Conservation (phyloP, 139 green algal genomes). For the Tetradesmus lagerheimii region DNA sequence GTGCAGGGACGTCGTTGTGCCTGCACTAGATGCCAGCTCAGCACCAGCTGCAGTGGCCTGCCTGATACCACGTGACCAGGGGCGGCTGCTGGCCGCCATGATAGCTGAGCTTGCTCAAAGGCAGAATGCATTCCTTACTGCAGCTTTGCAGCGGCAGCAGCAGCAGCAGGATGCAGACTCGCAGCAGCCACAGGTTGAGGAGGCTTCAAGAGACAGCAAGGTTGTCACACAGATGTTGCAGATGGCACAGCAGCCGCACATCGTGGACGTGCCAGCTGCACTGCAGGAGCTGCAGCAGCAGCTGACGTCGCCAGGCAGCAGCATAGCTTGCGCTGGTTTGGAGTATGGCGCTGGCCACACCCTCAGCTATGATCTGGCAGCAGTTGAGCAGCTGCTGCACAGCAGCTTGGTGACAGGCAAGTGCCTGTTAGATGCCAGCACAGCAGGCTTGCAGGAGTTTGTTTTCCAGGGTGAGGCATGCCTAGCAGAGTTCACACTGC, state of each 20-base stretch:
- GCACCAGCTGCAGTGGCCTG: background rate
- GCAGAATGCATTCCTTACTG: background rate
- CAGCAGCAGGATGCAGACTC: background rate
- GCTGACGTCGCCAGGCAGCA: background rate
- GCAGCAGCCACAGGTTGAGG: background rate
- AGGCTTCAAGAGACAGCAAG: no score
- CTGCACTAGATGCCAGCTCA: background rate
- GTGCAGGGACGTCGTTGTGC: constrained; percentile 10
- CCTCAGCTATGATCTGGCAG: background rate
- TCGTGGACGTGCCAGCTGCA: background rate
- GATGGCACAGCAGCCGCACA: background rate
- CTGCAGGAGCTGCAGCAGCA: constrained; percentile 17
- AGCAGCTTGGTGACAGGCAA: background rate
- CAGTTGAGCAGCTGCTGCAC: constrained; percentile 1
- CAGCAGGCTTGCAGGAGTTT: constrained; percentile 9
- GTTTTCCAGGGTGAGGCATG: constrained; percentile 1
- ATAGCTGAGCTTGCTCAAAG: background rate
- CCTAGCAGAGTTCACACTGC: background rate
- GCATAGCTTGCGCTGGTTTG: background rate
- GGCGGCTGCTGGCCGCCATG: background rate
- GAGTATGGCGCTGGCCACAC: background rate
- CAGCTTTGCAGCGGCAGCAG: background rate
- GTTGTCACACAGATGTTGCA: background rate
- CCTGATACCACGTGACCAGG: background rate
- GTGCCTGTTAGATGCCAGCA: background rate